These are phyloP conservation scores for Canavalia gladiata DNA, from an alignment of 306 rosid genomes.

Conservation along the genomic window DNA sequence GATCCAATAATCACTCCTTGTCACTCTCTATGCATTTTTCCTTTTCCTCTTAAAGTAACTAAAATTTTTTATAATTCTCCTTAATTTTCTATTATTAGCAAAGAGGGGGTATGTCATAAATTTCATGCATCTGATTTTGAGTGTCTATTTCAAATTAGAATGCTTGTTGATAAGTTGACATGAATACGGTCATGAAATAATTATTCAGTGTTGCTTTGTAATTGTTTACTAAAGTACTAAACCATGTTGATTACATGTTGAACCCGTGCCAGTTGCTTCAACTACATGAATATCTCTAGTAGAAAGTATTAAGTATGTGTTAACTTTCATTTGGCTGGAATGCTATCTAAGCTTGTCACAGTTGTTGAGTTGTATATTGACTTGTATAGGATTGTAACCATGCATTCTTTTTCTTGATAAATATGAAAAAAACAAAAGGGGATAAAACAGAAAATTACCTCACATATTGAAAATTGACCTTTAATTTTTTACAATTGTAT, in stretches of 20 bases:
- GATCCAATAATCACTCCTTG: slow-evolving; percentile 11
- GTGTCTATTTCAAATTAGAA: slow-evolving; percentile 18
- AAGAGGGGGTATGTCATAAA: not conserved
- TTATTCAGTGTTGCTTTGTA: slow-evolving; percentile 16
- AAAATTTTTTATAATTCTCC: slow-evolving; percentile 26
- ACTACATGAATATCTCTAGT: slow-evolving; percentile 5
- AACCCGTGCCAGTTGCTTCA: slow-evolving; percentile 32
- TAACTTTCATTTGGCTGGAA: not conserved
- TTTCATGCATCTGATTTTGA: slow-evolving; percentile 13
- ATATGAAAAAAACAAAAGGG: not conserved
- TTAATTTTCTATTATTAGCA: slow-evolving; percentile 10
- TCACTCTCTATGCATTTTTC: slow-evolving; percentile 25
- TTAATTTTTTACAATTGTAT: slow-evolving; percentile 34
- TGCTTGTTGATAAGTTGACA: not conserved
- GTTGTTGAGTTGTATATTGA: slow-evolving; percentile 28
- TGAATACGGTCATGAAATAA: slow-evolving; percentile 7
- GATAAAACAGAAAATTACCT: slow-evolving; percentile 16
- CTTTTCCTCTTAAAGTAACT: slow-evolving; percentile 18
- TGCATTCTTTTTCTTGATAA: slow-evolving; percentile 18
- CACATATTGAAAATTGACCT: not conserved
- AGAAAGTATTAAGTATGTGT: not conserved
- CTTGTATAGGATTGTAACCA: slow-evolving; percentile 6
- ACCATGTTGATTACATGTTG: slow-evolving; percentile 8
- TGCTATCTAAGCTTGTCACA: slow-evolving; percentile 5
- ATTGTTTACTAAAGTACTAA: slow-evolving; percentile 4